Evolutionary conservation across 2,329 filamentous ascomycete genomes (phyloP), one percentile per base, ranked within the genome.

Genomic region (Alternaria ventricosa): DNA sequence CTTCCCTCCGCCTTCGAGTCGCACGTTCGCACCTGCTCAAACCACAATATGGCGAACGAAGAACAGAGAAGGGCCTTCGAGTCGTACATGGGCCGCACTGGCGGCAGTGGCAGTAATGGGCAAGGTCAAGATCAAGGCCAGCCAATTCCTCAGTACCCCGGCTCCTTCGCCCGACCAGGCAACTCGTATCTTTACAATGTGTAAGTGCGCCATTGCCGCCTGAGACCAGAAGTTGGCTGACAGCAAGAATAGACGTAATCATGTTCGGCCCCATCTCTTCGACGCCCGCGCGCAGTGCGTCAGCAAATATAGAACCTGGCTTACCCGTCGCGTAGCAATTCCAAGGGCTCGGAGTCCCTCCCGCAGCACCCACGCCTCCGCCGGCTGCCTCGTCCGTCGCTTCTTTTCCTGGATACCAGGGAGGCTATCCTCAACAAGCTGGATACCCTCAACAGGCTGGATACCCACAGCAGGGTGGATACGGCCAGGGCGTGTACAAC

Each of bases 31-130:
- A 53, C 65, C 61, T 72, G 61, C 69, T 45, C 63, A 45, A 30
- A 49, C n/a, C 10, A 54, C 41, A 59, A 44, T 62, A 68, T 76
- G 74, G 71, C 71, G 27, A 73, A 71, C 57, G 75, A 75, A 45
- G 75, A 77, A 63, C 72, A 76, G 55, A 63, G 69, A 56, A 71
- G 67, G 54, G 75, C 74, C 7, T 78, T 76, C 61, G 68, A 69
- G 41, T 69, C 71, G 54, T 77, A 75, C 57, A 76, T 78, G 75
- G 69, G 74, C 44, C 60, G 56, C 63, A 66, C 58, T 20, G 63
- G 66, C 27, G 49, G 62, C 18, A 45, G 41, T 20, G 25, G 51
- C 33, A 57, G 44, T 53, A 60, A 28, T 33, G 20, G 25, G 25
- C 60, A 60, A 44, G 30, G 54, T 49, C 57, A 66, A 53, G 30